Conservation (phyloP, 495 filamentous ascomycete genomes). For the Aspergillus bertholletiae region DNA sequence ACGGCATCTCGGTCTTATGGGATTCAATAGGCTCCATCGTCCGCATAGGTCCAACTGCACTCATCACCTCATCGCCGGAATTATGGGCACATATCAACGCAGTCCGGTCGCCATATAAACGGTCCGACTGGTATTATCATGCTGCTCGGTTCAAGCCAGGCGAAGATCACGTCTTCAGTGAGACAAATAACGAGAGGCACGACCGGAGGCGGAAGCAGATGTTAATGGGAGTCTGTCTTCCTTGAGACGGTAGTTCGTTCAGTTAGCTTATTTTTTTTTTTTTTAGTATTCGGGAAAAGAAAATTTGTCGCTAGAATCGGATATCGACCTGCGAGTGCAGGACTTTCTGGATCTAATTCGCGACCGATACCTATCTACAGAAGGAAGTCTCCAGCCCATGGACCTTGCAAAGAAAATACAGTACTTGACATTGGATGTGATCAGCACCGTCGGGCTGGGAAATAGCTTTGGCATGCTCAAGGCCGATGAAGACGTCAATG, state of each 20-base stretch:
- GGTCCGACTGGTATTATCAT: conserved; percentile 25
- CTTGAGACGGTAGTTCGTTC: conserved; percentile 3
- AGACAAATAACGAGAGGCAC: conserved; percentile 22
- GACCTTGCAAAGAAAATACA: neutral
- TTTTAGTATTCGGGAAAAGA: conserved; percentile 43
- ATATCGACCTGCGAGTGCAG: conserved; percentile 26
- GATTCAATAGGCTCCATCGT: conserved; percentile 22
- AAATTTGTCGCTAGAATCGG: conserved; percentile 29
- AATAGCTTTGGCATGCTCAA: neutral
- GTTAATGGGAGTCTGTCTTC: conserved; percentile 20
- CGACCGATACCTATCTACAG: conserved; percentile 25
- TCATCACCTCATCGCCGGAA: conserved; percentile 26
- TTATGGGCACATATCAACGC: conserved; percentile 25
- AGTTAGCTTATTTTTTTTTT: neutral
- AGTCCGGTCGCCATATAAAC: conserved; percentile 19
- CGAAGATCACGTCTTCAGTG: conserved; percentile 22
- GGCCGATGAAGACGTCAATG: neutral
- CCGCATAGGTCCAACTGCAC: conserved; percentile 18
- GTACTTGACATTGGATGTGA: neutral
- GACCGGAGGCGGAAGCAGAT: conserved; percentile 23
- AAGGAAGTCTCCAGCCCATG: neutral
- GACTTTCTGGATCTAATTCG: conserved; percentile 25
- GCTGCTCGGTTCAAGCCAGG: conserved; percentile 19
- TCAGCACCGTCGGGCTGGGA: neutral
- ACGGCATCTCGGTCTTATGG: neutral